A percentile compares a stretch with the other conserved stretches of the same genome.
Evolutionary conservation across 2,329 filamentous ascomycete genomes (phyloP).

Genomic region (Teratosphaeriaceae sp.): DNA sequence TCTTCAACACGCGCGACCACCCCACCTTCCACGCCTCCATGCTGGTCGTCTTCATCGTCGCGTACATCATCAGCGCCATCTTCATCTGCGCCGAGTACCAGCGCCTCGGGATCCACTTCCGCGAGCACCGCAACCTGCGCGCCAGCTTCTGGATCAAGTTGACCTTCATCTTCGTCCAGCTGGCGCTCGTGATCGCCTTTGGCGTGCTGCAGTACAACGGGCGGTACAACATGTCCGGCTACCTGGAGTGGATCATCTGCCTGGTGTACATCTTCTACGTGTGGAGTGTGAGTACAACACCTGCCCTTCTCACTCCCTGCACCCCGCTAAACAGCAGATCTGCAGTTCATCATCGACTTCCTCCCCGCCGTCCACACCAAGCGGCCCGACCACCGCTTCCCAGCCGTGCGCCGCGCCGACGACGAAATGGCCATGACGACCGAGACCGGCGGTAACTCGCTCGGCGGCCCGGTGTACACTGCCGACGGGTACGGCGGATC

Average conservation of each 20-base stretch:
- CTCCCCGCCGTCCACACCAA: constrained; percentile 66
- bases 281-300: constrained; percentile 44
- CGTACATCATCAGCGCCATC: constrained; percentile 78
- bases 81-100: constrained; percentile 90
- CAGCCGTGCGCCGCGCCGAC: constrained; percentile 31
- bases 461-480: constrained; percentile 27
- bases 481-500: constrained; percentile 15
- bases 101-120: constrained; percentile 72
- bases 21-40: constrained; percentile 65
- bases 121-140: constrained; percentile 65
- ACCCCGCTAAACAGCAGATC: too few relatives aligned
- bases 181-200: constrained; percentile 68
- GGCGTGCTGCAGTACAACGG: constrained; percentile 36
- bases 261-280: constrained; percentile 86
- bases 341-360: constrained; percentile 70
- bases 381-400: constrained; percentile 31
- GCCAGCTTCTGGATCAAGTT: constrained; percentile 85
- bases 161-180: constrained; percentile 71
- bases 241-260: constrained; percentile 74
- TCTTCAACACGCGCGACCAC: constrained; percentile 77
- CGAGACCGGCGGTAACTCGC: constrained; percentile 20
- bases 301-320: too few relatives aligned
- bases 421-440: constrained; percentile 25
- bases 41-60: constrained; percentile 73
- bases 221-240: constrained; percentile 60